These are phyloP conservation scores for Strobilomyces confusus DNA, from an alignment of 768 basidiomycete genomes.

Conservation along the genomic window DNA sequence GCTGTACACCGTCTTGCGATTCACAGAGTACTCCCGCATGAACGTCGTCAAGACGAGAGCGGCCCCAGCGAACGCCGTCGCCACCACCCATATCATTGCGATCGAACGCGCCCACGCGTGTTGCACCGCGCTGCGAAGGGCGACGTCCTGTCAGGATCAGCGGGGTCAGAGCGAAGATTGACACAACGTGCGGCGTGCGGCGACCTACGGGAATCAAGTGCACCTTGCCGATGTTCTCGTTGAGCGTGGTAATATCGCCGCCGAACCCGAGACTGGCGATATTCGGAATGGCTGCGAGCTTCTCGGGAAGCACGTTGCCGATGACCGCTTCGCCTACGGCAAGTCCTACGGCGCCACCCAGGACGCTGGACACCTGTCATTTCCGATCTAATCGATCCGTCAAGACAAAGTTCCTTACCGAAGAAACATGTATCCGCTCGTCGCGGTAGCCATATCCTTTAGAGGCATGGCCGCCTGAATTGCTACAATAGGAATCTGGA, in stretches of 20 bases:
- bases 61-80: conserved; percentile 52
- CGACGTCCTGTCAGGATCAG: conserved; percentile 39
- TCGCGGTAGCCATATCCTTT: too few relatives aligned
- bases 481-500: too few relatives aligned
- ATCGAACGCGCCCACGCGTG: conserved; percentile 67
- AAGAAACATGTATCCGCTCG: conserved; percentile 54
- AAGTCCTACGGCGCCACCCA: conserved; percentile 78
- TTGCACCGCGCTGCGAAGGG: conserved; percentile 46
- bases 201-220: conserved; percentile 27
- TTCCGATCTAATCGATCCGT: background rate
- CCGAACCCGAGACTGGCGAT: conserved; percentile 27
- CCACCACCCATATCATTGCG: conserved; percentile 59
- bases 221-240: conserved; percentile 42
- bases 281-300: conserved; percentile 33
- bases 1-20: conserved; percentile 45
- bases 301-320: conserved; percentile 43
- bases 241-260: conserved; percentile 41
- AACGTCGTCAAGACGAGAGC: conserved; percentile 52
- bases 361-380: conserved; percentile 37
- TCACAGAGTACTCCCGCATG: conserved; percentile 56
- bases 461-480: too few relatives aligned
- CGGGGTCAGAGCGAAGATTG: background rate
- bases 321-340: conserved; percentile 72
- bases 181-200: background rate
- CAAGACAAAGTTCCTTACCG: conserved; percentile 36